Percentiles rank a stretch among this genome's conserved stretches.
Conservation (phyloP, 2,329 filamentous ascomycete species). For the Phyllosticta citrichinensis region DNA sequence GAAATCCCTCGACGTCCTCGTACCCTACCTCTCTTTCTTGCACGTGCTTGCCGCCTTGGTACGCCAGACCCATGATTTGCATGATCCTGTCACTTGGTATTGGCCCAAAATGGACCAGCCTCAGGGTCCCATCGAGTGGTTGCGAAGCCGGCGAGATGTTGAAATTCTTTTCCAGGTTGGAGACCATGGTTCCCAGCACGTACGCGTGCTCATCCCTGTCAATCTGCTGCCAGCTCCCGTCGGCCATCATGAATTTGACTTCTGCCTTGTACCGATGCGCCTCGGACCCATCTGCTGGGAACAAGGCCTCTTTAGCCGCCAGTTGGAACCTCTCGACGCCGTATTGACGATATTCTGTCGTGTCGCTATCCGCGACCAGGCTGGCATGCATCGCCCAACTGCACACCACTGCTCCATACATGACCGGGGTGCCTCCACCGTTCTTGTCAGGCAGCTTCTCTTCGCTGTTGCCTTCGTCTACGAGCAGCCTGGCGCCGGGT, state of each 20-base stretch:
- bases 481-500: slow-evolving; percentile 31
- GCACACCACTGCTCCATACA: slow-evolving; percentile 71
- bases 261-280: slow-evolving; percentile 49
- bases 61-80: slow-evolving; percentile 61
- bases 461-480: slow-evolving; percentile 36
- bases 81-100: slow-evolving; percentile 57
- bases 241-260: slow-evolving; percentile 33
- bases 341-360: slow-evolving; percentile 64
- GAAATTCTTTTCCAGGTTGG: slow-evolving; percentile 72
- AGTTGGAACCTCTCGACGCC: slow-evolving; percentile 74
- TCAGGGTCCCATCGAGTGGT: slow-evolving; percentile 60
- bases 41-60: slow-evolving; percentile 47
- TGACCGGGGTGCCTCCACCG: slow-evolving; percentile 18
- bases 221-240: slow-evolving; percentile 23
- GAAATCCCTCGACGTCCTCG: slow-evolving; percentile 56
- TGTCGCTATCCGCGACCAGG: slow-evolving; percentile 86
- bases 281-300: slow-evolving; percentile 40
- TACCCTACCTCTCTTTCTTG: slow-evolving; percentile 54
- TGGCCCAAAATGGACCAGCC: slow-evolving; percentile 66
- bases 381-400: slow-evolving; percentile 87
- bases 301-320: slow-evolving; percentile 69
- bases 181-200: slow-evolving; percentile 64
- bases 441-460: slow-evolving; percentile 24
- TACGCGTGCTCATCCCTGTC: slow-evolving; percentile 56
- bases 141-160: slow-evolving; percentile 64